Evolutionary conservation across 202 grass and related monocot species (phyloP), one percentile per base, ranked within the genome.

Genomic region (Setaria viridis): DNA sequence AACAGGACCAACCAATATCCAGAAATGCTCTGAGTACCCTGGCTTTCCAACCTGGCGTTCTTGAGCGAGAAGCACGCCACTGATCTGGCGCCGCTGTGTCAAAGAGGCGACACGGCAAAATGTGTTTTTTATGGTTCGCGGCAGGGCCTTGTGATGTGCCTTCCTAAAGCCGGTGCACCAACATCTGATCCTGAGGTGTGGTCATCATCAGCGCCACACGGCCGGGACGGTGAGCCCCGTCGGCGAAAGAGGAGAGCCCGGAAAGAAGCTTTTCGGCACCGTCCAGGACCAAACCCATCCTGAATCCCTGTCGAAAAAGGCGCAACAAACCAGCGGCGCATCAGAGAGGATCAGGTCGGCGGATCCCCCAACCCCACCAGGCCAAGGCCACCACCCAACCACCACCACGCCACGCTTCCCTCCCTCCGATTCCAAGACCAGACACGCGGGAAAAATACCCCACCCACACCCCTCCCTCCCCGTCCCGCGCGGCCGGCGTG

Each of bases 211-310:
- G 45, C 47, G 37, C 70, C 12, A 33, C 69, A 72, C 21, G 39
- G 3, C 63, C 25, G 10, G 62, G 35, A 16, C 47, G 47, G 57
- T 45, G 70, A 25, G 11, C 4, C 8, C 4, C 25, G 25, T 25
- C 10, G 59, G 14, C 65, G 48, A 48, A 47, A 65, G 72, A 71
- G 37, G 35, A 21, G 59, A 37, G 47, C 21, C 25, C 9, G 4
- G 67, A 83, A 87, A 75, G 74, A 55, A 63, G 75, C 75, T 80
- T 90, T 89, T 80, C 19, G 69, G 89, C 89, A 63, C 89, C 88
- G 89, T 79, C 89, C 84, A 80, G 14, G 79, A 70, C 58, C 59
- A 62, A 46, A 9, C 41, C 16, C 54, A 56, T n/a, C 19, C 54
- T 19, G 17, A 68, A 68, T 68, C 35, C 68, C 42, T 14, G 8